Conservation (phyloP, 1,284 basidiomycete species). For the Ustilago crameri region DNA sequence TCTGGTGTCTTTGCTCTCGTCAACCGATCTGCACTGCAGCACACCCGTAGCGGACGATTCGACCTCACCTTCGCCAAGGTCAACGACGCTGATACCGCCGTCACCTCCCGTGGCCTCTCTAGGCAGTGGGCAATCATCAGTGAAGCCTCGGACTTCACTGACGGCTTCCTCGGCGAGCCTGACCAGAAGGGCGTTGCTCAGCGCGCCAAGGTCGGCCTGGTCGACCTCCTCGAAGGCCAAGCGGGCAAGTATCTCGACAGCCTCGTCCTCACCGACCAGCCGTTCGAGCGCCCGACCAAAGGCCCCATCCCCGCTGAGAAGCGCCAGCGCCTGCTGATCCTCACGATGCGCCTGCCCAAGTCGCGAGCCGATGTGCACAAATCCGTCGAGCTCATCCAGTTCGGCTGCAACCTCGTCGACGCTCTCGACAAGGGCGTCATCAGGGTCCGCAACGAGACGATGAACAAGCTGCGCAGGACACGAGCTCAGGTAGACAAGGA, state of each 20-base stretch:
- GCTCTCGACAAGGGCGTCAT: slow-evolving; percentile 54
- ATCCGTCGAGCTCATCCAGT: slow-evolving; percentile 52
- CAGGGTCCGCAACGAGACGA: slow-evolving; percentile 46
- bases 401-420: slow-evolving; percentile 62
- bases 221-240: slow-evolving; percentile 47
- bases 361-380: slow-evolving; percentile 27
- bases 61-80: slow-evolving; percentile 64
- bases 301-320: slow-evolving; percentile 40
- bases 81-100: slow-evolving; percentile 47
- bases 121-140: slow-evolving; percentile 61
- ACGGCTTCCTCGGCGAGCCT: slow-evolving; percentile 61
- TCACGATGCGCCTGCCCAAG: slow-evolving; percentile 58
- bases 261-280: slow-evolving; percentile 64
- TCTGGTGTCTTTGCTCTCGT: slow-evolving; percentile 63
- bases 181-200: slow-evolving; percentile 60
- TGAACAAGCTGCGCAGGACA: slow-evolving; percentile 56
- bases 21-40: slow-evolving; percentile 57
- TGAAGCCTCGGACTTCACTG: slow-evolving; percentile 62
- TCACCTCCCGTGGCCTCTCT: slow-evolving; percentile 51
- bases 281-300: slow-evolving; percentile 36
- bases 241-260: slow-evolving; percentile 57
- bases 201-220: slow-evolving; percentile 54
- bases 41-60: slow-evolving; percentile 55
- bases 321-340: slow-evolving; percentile 51
- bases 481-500: slow-evolving; percentile 55